phyloP scores from a whole-genome alignment of 1,284 basidiomycete genomes.

The Leccinum subrobustum region DNA sequence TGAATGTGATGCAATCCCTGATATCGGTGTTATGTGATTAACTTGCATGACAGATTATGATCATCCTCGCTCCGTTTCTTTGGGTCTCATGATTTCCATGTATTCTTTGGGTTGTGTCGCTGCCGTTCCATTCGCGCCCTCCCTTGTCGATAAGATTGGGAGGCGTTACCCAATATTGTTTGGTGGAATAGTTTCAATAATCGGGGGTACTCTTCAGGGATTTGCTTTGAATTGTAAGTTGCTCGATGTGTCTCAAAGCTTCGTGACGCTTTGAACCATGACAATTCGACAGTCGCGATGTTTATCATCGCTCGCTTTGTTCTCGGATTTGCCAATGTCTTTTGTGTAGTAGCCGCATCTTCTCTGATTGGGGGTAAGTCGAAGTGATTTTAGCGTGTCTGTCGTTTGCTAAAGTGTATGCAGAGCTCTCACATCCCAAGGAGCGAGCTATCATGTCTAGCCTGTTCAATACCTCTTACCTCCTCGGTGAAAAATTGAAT shows the following conservation, averaged over 20 bases:
- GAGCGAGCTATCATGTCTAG: constrained; percentile 16
- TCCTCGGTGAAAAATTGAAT: constrained; percentile 5
- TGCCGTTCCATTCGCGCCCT: constrained; percentile 14
- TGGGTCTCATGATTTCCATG: constrained; percentile 18
- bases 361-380: constrained; percentile 19
- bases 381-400: background rate
- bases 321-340: constrained; percentile 12
- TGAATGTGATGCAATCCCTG: constrained; percentile 13
- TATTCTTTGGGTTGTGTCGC: constrained; percentile 18
- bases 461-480: constrained; percentile 10
- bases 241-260: no score
- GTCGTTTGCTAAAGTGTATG: background rate
- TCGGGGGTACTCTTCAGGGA: constrained; percentile 18
- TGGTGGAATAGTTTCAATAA: constrained; percentile 10
- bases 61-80: constrained; percentile 17
- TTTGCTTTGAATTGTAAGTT: constrained; percentile 16
- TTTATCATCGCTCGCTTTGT: constrained; percentile 21
- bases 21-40: background rate
- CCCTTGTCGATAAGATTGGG: constrained; percentile 14
- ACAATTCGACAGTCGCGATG: constrained; percentile 13
- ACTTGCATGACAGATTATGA: constrained; percentile 13
- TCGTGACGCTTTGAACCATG: background rate
- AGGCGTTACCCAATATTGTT: constrained; percentile 21
- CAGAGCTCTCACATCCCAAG: constrained; percentile 19
- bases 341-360: constrained; percentile 15